A percentile compares a stretch with the other conserved stretches of the same genome.
These are phyloP conservation scores for Lachancea thermotolerans DNA, from an alignment of 805 yeast species.

Conservation along the genomic window DNA sequence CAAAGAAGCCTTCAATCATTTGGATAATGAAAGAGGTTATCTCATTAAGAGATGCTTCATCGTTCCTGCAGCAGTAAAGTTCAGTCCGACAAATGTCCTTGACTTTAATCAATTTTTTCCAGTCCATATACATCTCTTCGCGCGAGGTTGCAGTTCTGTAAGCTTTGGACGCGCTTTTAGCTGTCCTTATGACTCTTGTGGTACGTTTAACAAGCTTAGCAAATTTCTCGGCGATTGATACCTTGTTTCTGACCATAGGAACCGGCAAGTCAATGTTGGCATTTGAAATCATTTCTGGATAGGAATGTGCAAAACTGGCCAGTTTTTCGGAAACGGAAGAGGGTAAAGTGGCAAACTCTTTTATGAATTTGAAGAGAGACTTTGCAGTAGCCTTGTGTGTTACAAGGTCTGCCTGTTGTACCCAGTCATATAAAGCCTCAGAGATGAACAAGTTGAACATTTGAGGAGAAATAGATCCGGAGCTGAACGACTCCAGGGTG, in stretches of 20 bases:
- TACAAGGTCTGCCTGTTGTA: constrained; percentile 57
- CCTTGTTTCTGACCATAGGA: constrained; percentile 44
- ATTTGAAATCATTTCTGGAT: constrained; percentile 38
- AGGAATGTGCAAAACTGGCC: constrained; percentile 44
- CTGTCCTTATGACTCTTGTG: constrained; percentile 47
- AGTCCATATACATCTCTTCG: constrained; percentile 48
- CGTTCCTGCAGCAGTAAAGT: constrained; percentile 27
- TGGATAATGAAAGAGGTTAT: constrained; percentile 1
- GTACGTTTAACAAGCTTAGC: constrained; percentile 47
- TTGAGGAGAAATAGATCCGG: constrained; percentile 52
- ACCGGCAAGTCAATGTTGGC: constrained; percentile 44
- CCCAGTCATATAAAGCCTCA: constrained; percentile 51
- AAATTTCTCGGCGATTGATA: constrained; percentile 48
- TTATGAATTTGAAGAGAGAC: constrained; percentile 54
- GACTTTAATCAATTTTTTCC: constrained; percentile 43
- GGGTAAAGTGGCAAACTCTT: constrained; percentile 49
- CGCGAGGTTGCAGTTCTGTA: constrained; percentile 26
- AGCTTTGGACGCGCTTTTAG: constrained; percentile 42
- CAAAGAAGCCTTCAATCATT: constrained; percentile 1
- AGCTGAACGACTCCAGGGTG: constrained; percentile 45
- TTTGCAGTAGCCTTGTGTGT: constrained; percentile 50
- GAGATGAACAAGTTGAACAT: constrained; percentile 51
- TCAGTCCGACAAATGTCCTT: constrained; percentile 6
- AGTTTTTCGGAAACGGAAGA: constrained; percentile 47
- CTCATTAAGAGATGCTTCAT: constrained; percentile 8